Evolutionary conservation across 2,329 filamentous ascomycete genomes (phyloP).

Genomic region (Fusarium setosum): DNA sequence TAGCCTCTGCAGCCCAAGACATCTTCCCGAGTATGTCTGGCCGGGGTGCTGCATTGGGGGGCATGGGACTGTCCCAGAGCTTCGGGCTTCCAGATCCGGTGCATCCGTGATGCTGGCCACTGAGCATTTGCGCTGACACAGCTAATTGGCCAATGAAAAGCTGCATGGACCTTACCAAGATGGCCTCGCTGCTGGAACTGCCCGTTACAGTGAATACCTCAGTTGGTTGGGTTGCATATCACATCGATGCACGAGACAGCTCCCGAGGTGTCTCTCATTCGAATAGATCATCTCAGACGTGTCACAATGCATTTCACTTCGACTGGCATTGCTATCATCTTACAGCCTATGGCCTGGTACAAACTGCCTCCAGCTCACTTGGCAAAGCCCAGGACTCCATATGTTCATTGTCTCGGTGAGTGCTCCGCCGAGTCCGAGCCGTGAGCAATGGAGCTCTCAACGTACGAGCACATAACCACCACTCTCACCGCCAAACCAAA

Average conservation of each 20-base stretch:
- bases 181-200: conserved; percentile 19
- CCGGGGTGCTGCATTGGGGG: conserved; percentile 27
- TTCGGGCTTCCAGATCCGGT: conserved; percentile 44
- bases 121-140: conserved; percentile 4
- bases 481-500: conserved; percentile 10
- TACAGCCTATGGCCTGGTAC: conserved; percentile 13
- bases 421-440: conserved; percentile 5
- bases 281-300: background rate
- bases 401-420: background rate
- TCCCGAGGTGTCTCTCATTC: background rate
- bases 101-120: conserved; percentile 29
- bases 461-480: conserved; percentile 4
- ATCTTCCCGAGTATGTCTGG: conserved; percentile 15
- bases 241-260: background rate
- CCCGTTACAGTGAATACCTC: conserved; percentile 19
- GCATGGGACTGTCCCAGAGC: conserved; percentile 34
- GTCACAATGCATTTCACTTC: background rate
- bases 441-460: background rate
- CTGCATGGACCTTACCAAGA: conserved; percentile 32
- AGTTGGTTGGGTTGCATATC: background rate
- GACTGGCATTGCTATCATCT: conserved; percentile 6
- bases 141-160: conserved; percentile 37
- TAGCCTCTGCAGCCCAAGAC: conserved; percentile 22
- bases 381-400: background rate
- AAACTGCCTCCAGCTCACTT: background rate